Base-by-base conservation (phyloP, 345 rosid genomes). In the Citrus hindsii region DNA sequence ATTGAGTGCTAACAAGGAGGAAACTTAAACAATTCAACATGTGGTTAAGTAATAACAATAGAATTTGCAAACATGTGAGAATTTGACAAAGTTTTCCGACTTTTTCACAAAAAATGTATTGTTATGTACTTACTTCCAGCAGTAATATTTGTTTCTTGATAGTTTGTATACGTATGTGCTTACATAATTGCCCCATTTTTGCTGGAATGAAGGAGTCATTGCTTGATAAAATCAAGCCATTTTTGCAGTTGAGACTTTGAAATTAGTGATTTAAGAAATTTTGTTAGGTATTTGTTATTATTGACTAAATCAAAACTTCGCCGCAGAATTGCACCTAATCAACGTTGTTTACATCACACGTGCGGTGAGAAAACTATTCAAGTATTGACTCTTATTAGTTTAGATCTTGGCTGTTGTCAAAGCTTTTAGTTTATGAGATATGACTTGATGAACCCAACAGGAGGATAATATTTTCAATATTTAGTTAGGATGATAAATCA, bases 351-450 rank as follows among this genome's bases (percentile, higher is more conserved):
- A 3, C 37, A 27, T 72, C 83, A 76, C 90, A 80, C 88, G 85
- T 83, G 90, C 33, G 82, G 13, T 22, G 7, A 56, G 10, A 65
- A 80, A 65, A 28, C 79, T 77, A 79, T 84, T 84, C 74, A 65
- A 68, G 63, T 37, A 48, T 82, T 82, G 86, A 84, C 82, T 61
- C 46, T 53, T 28, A n/a, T 30, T 30, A 40, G 14, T 42, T 28
- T 59, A 30, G 21, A 25, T 56, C 42, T 59, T 35, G 22, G 77
- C 53, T 79, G 12, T 72, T 70, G 69, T 77, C 81, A 73, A 61
- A 56, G 74, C 7, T 18, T 53, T 80, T 83, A 55, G 56, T 70
- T 76, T 51, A 68, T 58, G 37, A 19, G 61, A 56, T 18, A 67
- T 71, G 27, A 25, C 25, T 78, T 66, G 76, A 67, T 79, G n/a